Conservation (phyloP, 2,329 filamentous ascomycete genomes). For the Epichloe sp. region DNA sequence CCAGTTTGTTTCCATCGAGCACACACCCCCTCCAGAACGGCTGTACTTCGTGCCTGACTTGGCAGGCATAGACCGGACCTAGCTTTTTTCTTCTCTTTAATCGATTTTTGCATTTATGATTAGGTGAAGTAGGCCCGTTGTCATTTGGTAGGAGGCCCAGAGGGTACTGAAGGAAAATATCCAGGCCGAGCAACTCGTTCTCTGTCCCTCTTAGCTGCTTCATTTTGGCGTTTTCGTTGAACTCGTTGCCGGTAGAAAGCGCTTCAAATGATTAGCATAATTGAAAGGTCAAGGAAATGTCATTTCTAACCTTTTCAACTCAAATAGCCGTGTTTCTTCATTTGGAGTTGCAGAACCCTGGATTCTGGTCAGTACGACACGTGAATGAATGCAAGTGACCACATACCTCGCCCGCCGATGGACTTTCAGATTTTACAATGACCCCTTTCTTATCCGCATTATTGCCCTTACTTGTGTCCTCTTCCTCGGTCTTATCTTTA, state of each 20-base stretch:
- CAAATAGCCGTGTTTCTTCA: slow-evolving; percentile 68
- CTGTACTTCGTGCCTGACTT: background rate
- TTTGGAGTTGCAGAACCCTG: slow-evolving; percentile 24
- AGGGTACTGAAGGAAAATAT: slow-evolving; percentile 77
- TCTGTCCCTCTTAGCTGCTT: slow-evolving; percentile 58
- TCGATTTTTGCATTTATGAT: no score
- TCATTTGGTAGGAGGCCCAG: slow-evolving; percentile 32
- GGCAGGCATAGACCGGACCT: background rate
- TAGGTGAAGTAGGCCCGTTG: background rate
- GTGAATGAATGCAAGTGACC: background rate
- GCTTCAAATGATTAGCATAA: slow-evolving; percentile 27
- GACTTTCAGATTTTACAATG: background rate
- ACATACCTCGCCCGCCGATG: slow-evolving; percentile 5
- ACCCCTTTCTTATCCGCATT: slow-evolving; percentile 16
- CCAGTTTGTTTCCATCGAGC: background rate
- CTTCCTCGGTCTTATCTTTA: slow-evolving; percentile 21
- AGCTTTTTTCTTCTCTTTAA: background rate
- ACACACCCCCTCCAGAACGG: background rate
- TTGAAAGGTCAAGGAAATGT: background rate
- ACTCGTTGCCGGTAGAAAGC: slow-evolving; percentile 78
- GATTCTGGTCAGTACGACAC: background rate
- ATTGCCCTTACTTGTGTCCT: slow-evolving; percentile 15
- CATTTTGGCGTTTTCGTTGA: slow-evolving; percentile 46
- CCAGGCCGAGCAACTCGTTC: slow-evolving; percentile 67
- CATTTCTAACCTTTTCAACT: slow-evolving; percentile 57